Conservation (phyloP, 371 early-diverging fungal genomes). For the Mortierella sp. region DNA sequence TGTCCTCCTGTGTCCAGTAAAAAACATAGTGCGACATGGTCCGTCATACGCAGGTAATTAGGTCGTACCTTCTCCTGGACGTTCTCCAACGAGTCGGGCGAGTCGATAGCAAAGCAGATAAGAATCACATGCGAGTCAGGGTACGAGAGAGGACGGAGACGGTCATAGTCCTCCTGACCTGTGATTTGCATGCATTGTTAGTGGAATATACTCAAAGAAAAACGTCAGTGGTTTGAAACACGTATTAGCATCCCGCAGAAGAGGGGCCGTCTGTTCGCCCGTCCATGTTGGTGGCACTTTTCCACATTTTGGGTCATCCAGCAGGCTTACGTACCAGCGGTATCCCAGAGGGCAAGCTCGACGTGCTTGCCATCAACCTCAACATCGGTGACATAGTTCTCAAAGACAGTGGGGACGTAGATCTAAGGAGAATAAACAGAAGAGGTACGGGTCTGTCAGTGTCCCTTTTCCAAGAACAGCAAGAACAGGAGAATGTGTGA, state of each 20-base stretch:
- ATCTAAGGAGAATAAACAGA: slow-evolving; percentile 58
- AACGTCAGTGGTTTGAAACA: background rate
- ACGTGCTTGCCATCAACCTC: slow-evolving; percentile 93
- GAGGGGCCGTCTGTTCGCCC: background rate
- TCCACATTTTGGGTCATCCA: background rate
- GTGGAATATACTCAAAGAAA: background rate
- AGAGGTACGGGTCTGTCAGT: background rate
- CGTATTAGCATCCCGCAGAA: background rate
- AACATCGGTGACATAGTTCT: slow-evolving; percentile 96
- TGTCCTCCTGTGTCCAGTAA: background rate
- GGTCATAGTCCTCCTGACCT: slow-evolving; percentile 96
- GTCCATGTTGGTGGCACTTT: background rate
- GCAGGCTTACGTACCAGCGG: slow-evolving; percentile 81
- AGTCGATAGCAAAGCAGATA: slow-evolving; percentile 95
- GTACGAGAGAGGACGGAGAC: slow-evolving; percentile 97
- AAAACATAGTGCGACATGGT: background rate
- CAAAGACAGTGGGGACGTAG: slow-evolving; percentile 97
- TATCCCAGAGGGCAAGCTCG: slow-evolving; percentile 98
- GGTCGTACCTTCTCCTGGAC: slow-evolving; percentile 83
- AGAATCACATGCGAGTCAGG: slow-evolving; percentile 97
- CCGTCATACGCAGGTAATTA: background rate
- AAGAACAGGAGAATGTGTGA: background rate
- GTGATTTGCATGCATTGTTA: slow-evolving; percentile 4
- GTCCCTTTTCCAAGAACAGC: background rate
- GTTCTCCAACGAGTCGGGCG: slow-evolving; percentile 96